Percentiles rank a stretch among this genome's conserved stretches.
These are phyloP conservation scores for Hymenoscyphus repandus DNA, from an alignment of 2,329 filamentous ascomycete species.

Conservation along the genomic window DNA sequence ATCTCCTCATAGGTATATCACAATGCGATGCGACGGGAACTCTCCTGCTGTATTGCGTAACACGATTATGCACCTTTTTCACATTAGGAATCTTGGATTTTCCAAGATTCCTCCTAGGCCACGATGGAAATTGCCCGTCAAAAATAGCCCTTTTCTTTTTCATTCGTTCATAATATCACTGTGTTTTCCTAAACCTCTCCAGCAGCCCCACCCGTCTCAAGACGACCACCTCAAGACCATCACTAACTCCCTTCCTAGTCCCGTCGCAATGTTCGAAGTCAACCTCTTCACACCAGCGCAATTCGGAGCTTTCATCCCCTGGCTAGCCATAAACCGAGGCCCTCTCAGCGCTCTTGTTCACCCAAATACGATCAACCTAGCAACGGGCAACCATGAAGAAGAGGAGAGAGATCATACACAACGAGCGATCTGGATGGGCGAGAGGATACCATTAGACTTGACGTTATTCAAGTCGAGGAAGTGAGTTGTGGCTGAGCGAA, in stretches of 20 bases:
- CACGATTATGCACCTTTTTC: no score
- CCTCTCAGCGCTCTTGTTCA: slow-evolving; percentile 76
- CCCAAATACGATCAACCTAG: slow-evolving; percentile 68
- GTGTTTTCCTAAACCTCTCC: no score
- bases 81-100: no score
- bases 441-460: slow-evolving; percentile 56
- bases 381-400: slow-evolving; percentile 34
- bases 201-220: no score
- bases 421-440: slow-evolving; percentile 70
- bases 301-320: slow-evolving; percentile 83
- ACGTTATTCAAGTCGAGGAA: slow-evolving; percentile 14
- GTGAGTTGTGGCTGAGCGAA: not conserved
- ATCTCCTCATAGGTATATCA: no score
- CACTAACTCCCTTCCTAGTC: slow-evolving; percentile 28
- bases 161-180: no score
- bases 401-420: slow-evolving; percentile 40
- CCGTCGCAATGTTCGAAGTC: slow-evolving; percentile 86
- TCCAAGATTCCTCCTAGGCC: no score
- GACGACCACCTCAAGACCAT: not conserved
- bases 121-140: no score
- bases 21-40: no score
- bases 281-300: slow-evolving; percentile 81
- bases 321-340: slow-evolving; percentile 77
- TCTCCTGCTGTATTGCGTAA: no score
- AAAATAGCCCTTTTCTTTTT: no score